Evolutionary conservation across 805 yeast genomes (phyloP).

Genomic region (Nakazawaea wickerhamii): DNA sequence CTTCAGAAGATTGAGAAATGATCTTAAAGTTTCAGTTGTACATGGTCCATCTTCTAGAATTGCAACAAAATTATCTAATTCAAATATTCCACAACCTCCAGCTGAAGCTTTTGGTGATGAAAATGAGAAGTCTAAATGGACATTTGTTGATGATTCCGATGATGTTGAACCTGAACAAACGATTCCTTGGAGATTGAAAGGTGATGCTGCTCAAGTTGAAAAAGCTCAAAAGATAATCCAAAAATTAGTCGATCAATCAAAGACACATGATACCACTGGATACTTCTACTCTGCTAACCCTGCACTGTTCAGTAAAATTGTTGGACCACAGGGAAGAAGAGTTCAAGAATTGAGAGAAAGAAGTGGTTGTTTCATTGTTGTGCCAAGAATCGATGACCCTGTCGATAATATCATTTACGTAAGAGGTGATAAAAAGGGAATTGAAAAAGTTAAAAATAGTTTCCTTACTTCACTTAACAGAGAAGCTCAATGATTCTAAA

Average conservation of each 20-base stretch:
- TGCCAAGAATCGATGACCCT: slow-evolving; percentile 56
- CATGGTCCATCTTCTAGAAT: slow-evolving; percentile 47
- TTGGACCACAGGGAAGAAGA: slow-evolving; percentile 74
- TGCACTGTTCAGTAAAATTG: slow-evolving; percentile 50
- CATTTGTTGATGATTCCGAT: slow-evolving; percentile 32
- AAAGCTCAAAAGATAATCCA: slow-evolving; percentile 49
- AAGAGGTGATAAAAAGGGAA: slow-evolving; percentile 53
- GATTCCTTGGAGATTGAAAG: slow-evolving; percentile 68
- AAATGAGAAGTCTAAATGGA: slow-evolving; percentile 40
- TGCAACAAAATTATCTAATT: slow-evolving; percentile 45
- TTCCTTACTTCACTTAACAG: slow-evolving; percentile 8
- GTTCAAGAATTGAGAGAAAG: slow-evolving; percentile 55
- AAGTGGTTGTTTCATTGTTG: slow-evolving; percentile 52
- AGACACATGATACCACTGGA: slow-evolving; percentile 43
- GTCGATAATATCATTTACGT: slow-evolving; percentile 49
- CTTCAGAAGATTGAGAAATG: slow-evolving; percentile 45
- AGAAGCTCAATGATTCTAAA: neutral
- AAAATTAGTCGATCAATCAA: slow-evolving; percentile 41
- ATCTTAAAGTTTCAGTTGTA: slow-evolving; percentile 51
- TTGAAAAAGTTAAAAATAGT: slow-evolving; percentile 42
- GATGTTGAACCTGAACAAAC: slow-evolving; percentile 21
- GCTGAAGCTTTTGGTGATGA: slow-evolving; percentile 38
- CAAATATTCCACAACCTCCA: slow-evolving; percentile 41
- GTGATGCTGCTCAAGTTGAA: slow-evolving; percentile 41
- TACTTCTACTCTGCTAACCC: slow-evolving; percentile 58